phyloP scores from a whole-genome alignment of 192 early-diverging fungal species.

The Coemansia sp. region DNA sequence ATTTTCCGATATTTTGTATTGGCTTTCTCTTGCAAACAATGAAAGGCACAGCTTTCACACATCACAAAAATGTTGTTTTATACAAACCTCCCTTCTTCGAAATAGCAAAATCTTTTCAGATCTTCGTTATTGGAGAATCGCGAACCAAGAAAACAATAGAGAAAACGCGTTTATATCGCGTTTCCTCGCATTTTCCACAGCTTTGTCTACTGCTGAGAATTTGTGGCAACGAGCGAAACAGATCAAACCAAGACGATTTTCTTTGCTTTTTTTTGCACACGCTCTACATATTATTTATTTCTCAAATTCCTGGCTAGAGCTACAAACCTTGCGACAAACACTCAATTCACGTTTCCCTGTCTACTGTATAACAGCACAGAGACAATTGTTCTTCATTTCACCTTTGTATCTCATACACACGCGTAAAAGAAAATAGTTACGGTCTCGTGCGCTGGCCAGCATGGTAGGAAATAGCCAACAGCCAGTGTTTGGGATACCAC shows the following conservation, averaged over 20 bases:
- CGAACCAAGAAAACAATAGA: too few relatives aligned
- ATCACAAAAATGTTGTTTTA: too few relatives aligned
- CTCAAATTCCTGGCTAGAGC: background rate
- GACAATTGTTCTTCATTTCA: background rate
- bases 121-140: too few relatives aligned
- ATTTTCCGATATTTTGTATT: too few relatives aligned
- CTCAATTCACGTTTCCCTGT: background rate
- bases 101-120: too few relatives aligned
- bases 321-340: background rate
- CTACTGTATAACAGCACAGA: background rate
- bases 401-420: background rate
- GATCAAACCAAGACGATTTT: too few relatives aligned
- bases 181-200: background rate
- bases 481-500: conserved; percentile 32
- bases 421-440: background rate
- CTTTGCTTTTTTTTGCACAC: background rate
- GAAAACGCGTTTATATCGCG: conserved; percentile 8
- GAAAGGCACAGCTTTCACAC: too few relatives aligned
- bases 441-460: background rate
- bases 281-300: background rate
- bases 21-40: too few relatives aligned
- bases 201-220: background rate
- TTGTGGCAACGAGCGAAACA: too few relatives aligned
- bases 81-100: too few relatives aligned
- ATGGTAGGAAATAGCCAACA: conserved; percentile 17